A percentile compares a stretch with the other conserved stretches of the same genome.
Conservation (phyloP, 2,329 filamentous ascomycete genomes). For the Rachicladosporium sp. region DNA sequence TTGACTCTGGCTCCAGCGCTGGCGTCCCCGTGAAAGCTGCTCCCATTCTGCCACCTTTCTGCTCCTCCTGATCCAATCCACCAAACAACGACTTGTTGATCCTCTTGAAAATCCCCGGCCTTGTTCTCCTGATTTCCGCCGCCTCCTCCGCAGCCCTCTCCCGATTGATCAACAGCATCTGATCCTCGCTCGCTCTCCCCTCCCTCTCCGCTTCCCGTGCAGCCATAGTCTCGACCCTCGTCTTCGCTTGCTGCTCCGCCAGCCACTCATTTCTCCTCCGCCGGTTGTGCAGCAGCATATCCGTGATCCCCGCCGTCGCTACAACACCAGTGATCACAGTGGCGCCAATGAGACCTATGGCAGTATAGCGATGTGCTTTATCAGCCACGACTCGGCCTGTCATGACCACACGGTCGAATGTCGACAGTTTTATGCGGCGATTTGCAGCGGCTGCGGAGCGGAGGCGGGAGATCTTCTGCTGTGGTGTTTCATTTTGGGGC, state of each 20-base stretch:
- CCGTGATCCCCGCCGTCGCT: slow-evolving; percentile 51
- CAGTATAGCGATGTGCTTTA: slow-evolving; percentile 47
- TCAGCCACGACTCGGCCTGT: slow-evolving; percentile 46
- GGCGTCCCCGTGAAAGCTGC: slow-evolving; percentile 7
- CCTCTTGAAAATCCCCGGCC: slow-evolving; percentile 25
- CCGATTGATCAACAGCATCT: slow-evolving; percentile 39
- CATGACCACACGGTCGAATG: slow-evolving; percentile 42
- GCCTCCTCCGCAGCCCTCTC: slow-evolving; percentile 53
- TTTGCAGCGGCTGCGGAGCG: slow-evolving; percentile 36
- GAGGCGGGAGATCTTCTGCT: slow-evolving; percentile 41
- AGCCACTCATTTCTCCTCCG: slow-evolving; percentile 51
- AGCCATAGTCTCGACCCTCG: slow-evolving; percentile 29
- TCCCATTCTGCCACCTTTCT: slow-evolving; percentile 25
- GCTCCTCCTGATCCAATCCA: slow-evolving; percentile 24
- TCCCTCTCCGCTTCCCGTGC: slow-evolving; percentile 31
- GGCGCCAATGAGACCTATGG: slow-evolving; percentile 47
- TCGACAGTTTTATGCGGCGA: slow-evolving; percentile 38
- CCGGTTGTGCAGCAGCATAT: slow-evolving; percentile 57
- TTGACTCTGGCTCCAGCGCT: slow-evolving; percentile 7
- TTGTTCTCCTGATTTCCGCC: slow-evolving; percentile 28
- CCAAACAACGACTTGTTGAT: slow-evolving; percentile 22
- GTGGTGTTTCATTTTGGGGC: slow-evolving; percentile 35
- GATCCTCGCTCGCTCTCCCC: slow-evolving; percentile 37
- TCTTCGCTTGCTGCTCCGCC: slow-evolving; percentile 37
- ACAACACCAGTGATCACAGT: slow-evolving; percentile 50